These are phyloP conservation scores for Chamaecyparis obtusa DNA, from an alignment of 75 land plant genomes.

Conservation along the genomic window DNA sequence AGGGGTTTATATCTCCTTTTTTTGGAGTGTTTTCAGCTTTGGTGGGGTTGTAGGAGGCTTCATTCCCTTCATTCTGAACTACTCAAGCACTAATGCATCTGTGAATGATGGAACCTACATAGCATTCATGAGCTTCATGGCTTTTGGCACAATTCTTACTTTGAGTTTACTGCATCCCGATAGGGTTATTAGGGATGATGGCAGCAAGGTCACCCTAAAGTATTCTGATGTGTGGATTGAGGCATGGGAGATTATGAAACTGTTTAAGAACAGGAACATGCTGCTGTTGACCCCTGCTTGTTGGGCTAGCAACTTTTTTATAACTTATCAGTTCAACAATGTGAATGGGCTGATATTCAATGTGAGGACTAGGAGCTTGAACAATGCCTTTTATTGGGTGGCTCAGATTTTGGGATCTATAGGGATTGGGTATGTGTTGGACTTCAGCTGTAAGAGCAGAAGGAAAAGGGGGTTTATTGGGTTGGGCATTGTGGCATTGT, in stretches of 20 bases:
- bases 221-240: slow-evolving; percentile 29
- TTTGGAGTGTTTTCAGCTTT: slow-evolving; percentile 91
- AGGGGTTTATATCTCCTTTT: slow-evolving; percentile 74
- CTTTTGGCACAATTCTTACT: slow-evolving; percentile 50
- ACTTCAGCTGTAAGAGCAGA: slow-evolving; percentile 59
- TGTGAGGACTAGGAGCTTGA: slow-evolving; percentile 74
- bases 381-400: slow-evolving; percentile 85
- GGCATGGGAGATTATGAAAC: slow-evolving; percentile 46
- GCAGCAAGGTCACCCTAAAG: neutral
- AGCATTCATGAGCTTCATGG: slow-evolving; percentile 85
- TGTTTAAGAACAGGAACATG: slow-evolving; percentile 73
- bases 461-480: slow-evolving; percentile 62
- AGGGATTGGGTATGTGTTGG: slow-evolving; percentile 61
- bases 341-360: slow-evolving; percentile 65
- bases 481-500: slow-evolving; percentile 41
- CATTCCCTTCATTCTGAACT: slow-evolving; percentile 74
- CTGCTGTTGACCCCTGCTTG: slow-evolving; percentile 64
- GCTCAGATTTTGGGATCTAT: slow-evolving; percentile 83
- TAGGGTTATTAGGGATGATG: neutral
- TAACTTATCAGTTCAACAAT: slow-evolving; percentile 80
- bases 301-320: slow-evolving; percentile 89
- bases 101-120: slow-evolving; percentile 81
- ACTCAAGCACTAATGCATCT: slow-evolving; percentile 34
- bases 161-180: slow-evolving; percentile 45
- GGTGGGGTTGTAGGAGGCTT: slow-evolving; percentile 88